These are phyloP conservation scores for Dipteronia dyeriana DNA, from an alignment of 345 rosid species.

Conservation along the genomic window DNA sequence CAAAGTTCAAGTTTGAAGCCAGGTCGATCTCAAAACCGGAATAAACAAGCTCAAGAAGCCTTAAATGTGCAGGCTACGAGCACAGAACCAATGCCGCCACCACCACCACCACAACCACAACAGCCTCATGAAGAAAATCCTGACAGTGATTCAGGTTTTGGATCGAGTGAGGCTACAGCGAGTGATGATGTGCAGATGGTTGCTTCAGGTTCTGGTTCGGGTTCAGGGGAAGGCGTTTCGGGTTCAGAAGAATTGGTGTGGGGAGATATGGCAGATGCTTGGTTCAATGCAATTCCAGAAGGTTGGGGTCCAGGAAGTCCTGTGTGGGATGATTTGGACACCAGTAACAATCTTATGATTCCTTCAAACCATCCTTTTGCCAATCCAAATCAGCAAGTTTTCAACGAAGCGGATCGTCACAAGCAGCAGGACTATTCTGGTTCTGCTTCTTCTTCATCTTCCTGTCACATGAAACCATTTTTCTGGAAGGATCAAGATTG, in stretches of 20 bases:
- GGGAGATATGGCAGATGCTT: slow-evolving; percentile 81
- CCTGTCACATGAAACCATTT: slow-evolving; percentile 65
- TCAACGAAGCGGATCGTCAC: slow-evolving; percentile 30
- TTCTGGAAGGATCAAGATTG: slow-evolving; percentile 60
- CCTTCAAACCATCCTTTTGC: slow-evolving; percentile 53
- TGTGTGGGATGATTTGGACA: slow-evolving; percentile 90
- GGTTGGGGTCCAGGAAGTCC: slow-evolving; percentile 95
- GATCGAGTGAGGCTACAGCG: slow-evolving; percentile 33
- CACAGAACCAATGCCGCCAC: slow-evolving; percentile 19
- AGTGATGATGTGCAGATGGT: slow-evolving; percentile 32
- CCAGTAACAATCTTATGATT: slow-evolving; percentile 42
- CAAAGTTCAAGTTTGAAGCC: slow-evolving; percentile 27
- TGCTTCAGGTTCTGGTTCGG: slow-evolving; percentile 29
- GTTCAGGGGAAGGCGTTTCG: slow-evolving; percentile 31
- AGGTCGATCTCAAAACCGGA: slow-evolving; percentile 21
- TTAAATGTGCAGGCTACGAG: slow-evolving; percentile 17
- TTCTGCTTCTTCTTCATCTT: slow-evolving; percentile 44
- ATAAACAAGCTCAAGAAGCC: slow-evolving; percentile 27
- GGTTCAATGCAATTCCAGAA: slow-evolving; percentile 78
- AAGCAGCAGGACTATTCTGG: slow-evolving; percentile 32
- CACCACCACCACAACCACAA: background rate
- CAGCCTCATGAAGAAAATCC: slow-evolving; percentile 30
- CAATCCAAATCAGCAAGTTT: slow-evolving; percentile 39
- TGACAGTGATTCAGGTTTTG: slow-evolving; percentile 41
- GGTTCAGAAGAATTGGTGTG: slow-evolving; percentile 51